Base-by-base conservation (phyloP, 441 rosid genomes). In the Erodium texanum region DNA sequence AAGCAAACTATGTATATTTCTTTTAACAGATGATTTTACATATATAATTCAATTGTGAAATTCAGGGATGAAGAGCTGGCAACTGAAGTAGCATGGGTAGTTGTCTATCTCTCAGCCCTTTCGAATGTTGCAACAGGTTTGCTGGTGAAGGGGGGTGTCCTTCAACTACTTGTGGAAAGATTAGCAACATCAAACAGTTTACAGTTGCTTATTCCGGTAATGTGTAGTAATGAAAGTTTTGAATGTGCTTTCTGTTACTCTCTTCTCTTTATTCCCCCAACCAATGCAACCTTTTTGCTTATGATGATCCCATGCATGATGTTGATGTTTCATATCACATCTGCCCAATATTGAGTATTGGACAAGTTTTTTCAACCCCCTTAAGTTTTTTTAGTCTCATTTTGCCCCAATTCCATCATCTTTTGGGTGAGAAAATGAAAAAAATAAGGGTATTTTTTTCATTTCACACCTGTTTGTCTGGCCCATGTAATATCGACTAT, bases 41-140 rank as follows among this genome's bases (percentile, higher is more conserved):
- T 38, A 36, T 54, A 45, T 34, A 56, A 24, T 19, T 69, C 56
- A 63, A 69, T 68, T 81, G 18, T 43, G 62, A 41, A 68, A 19
- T 77, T 78, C 80, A 93, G 98, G 82, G 92, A 90, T 76, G 98
- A 87, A 74, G 97, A 88, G 73, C 76, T 87, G 81, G 88, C 97
- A 65, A 90, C 90, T 38, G 98, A 93, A 81, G 92, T 93, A 75
- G 95, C 95, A 71, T 90, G 98, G 98, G 86, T 89, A 18, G 88
- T 89, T 75, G 99, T 89, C 68, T 94, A 91, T 84, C 97, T 94
- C 56, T 94, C 99, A 32, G 97, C 99, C 24, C 99, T 91, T 58
- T 94, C 99, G 70, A 87, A 88, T 82, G 67, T 80, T 7, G 97
- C 96, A 52, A 82, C 96, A 61, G 74, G 76, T 77, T 24, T 89